A percentile compares a stretch with the other conserved stretches of the same genome.
phyloP scores from a whole-genome alignment of 768 basidiomycete species.

The Pulveroboletus ravenelii region DNA sequence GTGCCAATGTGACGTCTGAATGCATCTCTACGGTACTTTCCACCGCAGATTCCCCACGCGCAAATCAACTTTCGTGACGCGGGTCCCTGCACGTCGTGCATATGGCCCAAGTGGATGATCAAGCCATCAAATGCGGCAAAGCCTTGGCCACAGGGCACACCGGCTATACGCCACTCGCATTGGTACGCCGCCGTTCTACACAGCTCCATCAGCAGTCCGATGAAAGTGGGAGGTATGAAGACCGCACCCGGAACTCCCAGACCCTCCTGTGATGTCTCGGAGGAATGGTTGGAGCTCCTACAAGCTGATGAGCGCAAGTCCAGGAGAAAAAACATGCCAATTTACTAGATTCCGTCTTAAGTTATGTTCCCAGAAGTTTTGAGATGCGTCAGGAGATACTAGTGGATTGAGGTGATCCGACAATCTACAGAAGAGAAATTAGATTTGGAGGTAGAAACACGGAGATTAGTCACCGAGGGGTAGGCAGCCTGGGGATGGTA shows the following conservation, averaged over 20 bases:
- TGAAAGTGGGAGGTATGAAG: background rate
- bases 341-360: no score
- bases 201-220: background rate
- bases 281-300: no score
- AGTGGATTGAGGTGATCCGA: background rate
- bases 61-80: background rate
- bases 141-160: background rate
- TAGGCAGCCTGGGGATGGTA: no score
- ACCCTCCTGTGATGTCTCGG: no score
- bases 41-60: slow-evolving; percentile 5
- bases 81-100: slow-evolving; percentile 3
- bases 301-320: no score
- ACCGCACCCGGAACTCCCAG: no score
- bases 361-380: no score
- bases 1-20: slow-evolving; percentile 6
- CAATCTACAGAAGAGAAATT: background rate
- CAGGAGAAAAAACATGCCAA: no score
- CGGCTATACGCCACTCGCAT: slow-evolving; percentile 5
- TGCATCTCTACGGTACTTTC: background rate
- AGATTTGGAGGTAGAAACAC: background rate
- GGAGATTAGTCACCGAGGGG: background rate
- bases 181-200: background rate
- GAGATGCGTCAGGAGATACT: no score
- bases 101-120: background rate
- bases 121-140: slow-evolving; percentile 1